phyloP scores from a whole-genome alignment of 495 filamentous ascomycete genomes.

The Penicillium mononematosum region DNA sequence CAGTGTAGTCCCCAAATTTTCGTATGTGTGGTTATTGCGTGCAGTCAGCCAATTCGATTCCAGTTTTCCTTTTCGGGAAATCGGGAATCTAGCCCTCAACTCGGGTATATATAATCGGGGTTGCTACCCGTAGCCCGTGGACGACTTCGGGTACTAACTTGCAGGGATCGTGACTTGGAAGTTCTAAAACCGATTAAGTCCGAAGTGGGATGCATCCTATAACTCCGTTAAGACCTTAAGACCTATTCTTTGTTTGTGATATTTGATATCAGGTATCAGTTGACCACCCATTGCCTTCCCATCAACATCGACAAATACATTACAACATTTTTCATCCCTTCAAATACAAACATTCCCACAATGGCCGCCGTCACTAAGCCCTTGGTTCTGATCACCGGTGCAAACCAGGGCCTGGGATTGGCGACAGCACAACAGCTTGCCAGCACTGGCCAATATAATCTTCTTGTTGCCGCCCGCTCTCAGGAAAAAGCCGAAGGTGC shows the following conservation, averaged over 20 bases:
- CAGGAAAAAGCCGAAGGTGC: background rate
- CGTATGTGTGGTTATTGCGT: no score
- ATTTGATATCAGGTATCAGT: background rate
- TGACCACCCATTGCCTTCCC: background rate
- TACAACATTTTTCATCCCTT: background rate
- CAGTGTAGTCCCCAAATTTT: no score
- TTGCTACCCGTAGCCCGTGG: no score
- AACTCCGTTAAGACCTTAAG: background rate
- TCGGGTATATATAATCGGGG: no score
- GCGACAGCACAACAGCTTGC: background rate
- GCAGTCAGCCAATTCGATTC: no score
- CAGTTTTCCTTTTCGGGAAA: no score
- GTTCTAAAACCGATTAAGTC: background rate
- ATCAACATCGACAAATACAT: background rate
- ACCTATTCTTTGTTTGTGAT: background rate
- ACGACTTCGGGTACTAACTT: background rate
- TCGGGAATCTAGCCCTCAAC: no score
- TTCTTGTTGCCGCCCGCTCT: background rate
- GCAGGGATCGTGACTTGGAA: background rate
- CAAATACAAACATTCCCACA: background rate
- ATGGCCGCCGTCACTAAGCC: background rate
- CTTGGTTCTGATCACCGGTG: background rate
- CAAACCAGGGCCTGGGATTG: background rate
- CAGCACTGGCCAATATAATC: background rate
- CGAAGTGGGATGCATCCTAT: background rate